phyloP scores from a whole-genome alignment of 2,329 filamentous ascomycete species.

The Ophiostoma sp. region DNA sequence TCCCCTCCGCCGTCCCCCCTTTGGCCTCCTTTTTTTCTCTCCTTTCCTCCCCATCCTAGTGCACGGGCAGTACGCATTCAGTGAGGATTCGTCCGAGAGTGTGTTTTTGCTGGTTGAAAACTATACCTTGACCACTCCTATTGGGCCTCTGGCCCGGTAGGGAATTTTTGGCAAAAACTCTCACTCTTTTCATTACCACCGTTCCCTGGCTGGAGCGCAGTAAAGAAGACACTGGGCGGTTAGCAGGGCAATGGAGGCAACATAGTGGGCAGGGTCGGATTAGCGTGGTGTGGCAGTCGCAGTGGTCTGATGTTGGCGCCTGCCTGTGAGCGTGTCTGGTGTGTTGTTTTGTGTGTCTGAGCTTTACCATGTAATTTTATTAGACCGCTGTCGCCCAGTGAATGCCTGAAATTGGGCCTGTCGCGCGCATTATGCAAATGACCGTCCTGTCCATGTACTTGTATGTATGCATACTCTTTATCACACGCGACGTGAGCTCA shows the following conservation, averaged over 20 bases:
- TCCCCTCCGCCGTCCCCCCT: conserved; percentile 10
- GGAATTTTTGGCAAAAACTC: conserved; percentile 67
- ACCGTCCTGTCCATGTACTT: too few relatives aligned
- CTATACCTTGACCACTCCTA: conserved; percentile 73
- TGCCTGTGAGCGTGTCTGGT: background rate
- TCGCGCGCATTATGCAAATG: background rate
- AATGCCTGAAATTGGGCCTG: background rate
- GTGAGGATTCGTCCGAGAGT: conserved; percentile 84
- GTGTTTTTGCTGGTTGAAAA: conserved; percentile 90
- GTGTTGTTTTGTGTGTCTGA: background rate
- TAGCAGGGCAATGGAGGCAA: background rate
- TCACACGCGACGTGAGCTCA: background rate
- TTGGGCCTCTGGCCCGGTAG: conserved; percentile 61
- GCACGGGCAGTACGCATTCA: conserved; percentile 70
- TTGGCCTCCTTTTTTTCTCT: conserved; percentile 31
- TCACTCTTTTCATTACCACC: conserved; percentile 44
- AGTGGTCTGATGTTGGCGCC: background rate
- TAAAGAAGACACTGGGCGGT: conserved; percentile 43
- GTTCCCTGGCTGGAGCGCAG: conserved; percentile 41
- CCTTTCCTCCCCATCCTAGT: conserved; percentile 54
- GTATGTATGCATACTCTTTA: background rate
- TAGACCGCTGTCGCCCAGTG: background rate
- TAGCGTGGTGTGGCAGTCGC: too few relatives aligned
- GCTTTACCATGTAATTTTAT: background rate
- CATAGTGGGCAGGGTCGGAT: too few relatives aligned